Evolutionary conservation across 2,329 filamentous ascomycete species (phyloP), one percentile per base, ranked within the genome.

Genomic region (Cordyceps cicadae): DNA sequence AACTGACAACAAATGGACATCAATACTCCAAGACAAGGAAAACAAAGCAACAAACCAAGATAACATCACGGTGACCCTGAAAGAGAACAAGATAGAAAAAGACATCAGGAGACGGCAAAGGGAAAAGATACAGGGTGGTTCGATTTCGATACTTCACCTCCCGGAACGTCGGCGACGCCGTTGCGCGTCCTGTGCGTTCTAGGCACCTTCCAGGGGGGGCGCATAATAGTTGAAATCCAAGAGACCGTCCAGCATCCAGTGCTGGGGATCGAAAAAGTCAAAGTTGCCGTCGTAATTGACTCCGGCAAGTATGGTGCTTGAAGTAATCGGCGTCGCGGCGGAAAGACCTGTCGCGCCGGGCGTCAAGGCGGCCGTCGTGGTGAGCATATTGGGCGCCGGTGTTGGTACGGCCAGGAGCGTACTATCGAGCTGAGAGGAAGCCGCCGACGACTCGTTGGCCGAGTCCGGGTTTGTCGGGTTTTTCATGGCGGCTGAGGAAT

Each of bases 171-270:
- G 41, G n/a, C n/a, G n/a, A 5, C 3, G 43, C 34, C 43, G 41
- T 32, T 24, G 29, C 34, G 39, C 39, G 5, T 46, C 32, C 17
- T 46, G 50, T 51, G 52, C 56, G 37, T 37, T 58, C 66, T 76
- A 83, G 64, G 80, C 75, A 63, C 81, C 78, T 63, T 87, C 83
- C 43, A 85, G 71, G 1, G 80, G 77, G 61, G 76, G 75, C 43
- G 81, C 78, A 67, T 83, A 87, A 69, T 87, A 92, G 64, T 89
- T 90, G 70, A 93, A 88, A 70, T 92, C 89, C 63, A 94, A 79
- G 39, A 93, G 79, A 15, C 90, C 90, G 71, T 97, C 92, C 63
- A 97, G 78, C 79, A 96, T 91, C 92, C 92, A 97, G 72, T 93
- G 90, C 68, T 96, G 81, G 1, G 92, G 90, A 74, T 96, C 92